phyloP scores from a whole-genome alignment of 2,329 filamentous ascomycete species.

The Pseudogymnoascus sp. region DNA sequence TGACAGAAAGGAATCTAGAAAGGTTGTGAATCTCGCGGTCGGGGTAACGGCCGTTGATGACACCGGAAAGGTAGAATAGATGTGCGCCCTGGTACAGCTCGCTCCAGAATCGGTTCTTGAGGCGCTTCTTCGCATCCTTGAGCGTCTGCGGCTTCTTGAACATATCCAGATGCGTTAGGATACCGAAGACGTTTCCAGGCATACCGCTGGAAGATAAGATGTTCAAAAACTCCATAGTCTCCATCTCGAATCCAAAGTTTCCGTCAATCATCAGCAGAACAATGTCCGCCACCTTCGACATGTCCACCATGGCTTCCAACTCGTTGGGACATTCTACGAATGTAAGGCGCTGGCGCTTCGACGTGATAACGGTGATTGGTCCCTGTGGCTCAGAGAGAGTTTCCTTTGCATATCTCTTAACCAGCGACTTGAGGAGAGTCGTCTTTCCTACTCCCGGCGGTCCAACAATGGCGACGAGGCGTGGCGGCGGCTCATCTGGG shows the following conservation, averaged over 20 bases:
- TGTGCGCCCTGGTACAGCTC: conserved; percentile 96
- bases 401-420: conserved; percentile 92
- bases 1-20: conserved; percentile 89
- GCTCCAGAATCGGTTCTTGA: conserved; percentile 95
- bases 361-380: conserved; percentile 91
- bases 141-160: conserved; percentile 90
- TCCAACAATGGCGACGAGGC: conserved; percentile 88
- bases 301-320: conserved; percentile 91
- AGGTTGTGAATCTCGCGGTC: conserved; percentile 95
- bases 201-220: conserved; percentile 89
- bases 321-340: conserved; percentile 98
- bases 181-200: conserved; percentile 97
- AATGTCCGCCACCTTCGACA: conserved; percentile 95
- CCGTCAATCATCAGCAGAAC: conserved; percentile 97
- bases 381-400: conserved; percentile 83
- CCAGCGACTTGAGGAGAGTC: conserved; percentile 86
- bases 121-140: conserved; percentile 87
- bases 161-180: conserved; percentile 90
- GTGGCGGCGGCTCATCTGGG: conserved; percentile 88
- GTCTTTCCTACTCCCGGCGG: conserved; percentile 94
- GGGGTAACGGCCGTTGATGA: conserved; percentile 93
- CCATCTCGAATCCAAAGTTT: conserved; percentile 99
- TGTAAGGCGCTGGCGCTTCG: conserved; percentile 87
- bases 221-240: conserved; percentile 99
- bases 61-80: conserved; percentile 91